These are phyloP conservation scores for Aspergillus sp. DNA, from an alignment of 2,329 filamentous ascomycete species.

Conservation along the genomic window DNA sequence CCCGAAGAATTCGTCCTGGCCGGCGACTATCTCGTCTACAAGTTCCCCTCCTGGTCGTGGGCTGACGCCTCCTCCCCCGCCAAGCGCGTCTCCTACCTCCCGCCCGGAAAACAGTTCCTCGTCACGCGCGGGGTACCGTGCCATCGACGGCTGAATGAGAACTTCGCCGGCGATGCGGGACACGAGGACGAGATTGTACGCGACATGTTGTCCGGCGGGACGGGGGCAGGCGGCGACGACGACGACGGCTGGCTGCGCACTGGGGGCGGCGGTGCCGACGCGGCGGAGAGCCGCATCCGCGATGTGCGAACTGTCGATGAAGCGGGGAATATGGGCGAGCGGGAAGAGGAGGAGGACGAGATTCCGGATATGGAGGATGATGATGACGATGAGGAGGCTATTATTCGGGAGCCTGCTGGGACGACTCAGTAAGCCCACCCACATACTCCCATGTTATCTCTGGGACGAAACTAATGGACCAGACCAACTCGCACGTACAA, in stretches of 20 bases:
- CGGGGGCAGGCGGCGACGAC: conserved; percentile 47
- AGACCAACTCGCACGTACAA: conserved; percentile 91
- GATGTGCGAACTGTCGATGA: conserved; percentile 90
- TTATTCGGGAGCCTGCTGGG: conserved; percentile 71
- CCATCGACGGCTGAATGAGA: conserved; percentile 83
- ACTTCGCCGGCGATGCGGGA: conserved; percentile 85
- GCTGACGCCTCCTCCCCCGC: conserved; percentile 78
- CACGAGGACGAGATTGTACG: conserved; percentile 82
- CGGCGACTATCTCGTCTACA: conserved; percentile 97
- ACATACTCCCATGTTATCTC: no score
- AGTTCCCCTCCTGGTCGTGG: conserved; percentile 99
- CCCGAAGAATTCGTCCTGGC: conserved; percentile 95
- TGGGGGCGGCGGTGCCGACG: conserved; percentile 62
- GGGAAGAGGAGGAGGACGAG: conserved; percentile 66
- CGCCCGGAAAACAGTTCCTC: conserved; percentile 88
- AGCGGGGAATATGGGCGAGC: conserved; percentile 77
- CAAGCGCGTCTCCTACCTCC: conserved; percentile 77
- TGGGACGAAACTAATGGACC: conserved; percentile 6
- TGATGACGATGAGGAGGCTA: conserved; percentile 88
- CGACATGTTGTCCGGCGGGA: conserved; percentile 63
- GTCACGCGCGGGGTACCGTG: conserved; percentile 94
- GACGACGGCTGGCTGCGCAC: conserved; percentile 93
- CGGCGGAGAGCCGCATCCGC: conserved; percentile 68
- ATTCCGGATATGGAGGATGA: conserved; percentile 99
- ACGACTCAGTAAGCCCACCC: conserved; percentile 58